These are phyloP conservation scores for Marasmius oreades DNA, from an alignment of 1,284 basidiomycete species.

Conservation along the genomic window DNA sequence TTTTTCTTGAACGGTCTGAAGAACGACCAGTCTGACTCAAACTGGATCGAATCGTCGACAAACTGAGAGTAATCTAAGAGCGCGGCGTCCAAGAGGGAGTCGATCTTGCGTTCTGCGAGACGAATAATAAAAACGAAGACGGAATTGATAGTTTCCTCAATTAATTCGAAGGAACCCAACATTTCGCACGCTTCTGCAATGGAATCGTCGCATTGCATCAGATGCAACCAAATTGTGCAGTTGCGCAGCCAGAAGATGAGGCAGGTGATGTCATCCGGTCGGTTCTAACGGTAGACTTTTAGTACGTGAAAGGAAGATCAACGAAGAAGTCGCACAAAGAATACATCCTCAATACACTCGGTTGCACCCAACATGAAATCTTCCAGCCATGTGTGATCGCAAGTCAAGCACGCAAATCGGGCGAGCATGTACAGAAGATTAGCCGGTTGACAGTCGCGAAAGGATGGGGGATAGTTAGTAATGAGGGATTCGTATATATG, in stretches of 20 bases:
- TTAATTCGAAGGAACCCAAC: constrained; percentile 73
- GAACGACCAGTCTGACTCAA: constrained; percentile 96
- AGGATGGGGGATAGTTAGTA: constrained; percentile 61
- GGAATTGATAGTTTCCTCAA: constrained; percentile 90
- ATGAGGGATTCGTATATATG: constrained; percentile 81
- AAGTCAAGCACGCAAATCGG: constrained; percentile 83
- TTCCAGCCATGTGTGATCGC: constrained; percentile 88
- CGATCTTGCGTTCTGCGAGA: constrained; percentile 86
- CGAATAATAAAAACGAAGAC: constrained; percentile 97
- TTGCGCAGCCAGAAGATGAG: constrained; percentile 97
- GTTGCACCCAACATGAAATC: constrained; percentile 89
- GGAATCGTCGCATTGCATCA: constrained; percentile 80
- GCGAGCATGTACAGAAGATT: constrained; percentile 81
- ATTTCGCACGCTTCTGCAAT: constrained; percentile 77
- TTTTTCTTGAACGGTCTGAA: constrained; percentile 79
- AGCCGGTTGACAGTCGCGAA: constrained; percentile 75
- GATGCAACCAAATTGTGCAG: constrained; percentile 83
- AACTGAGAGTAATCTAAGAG: constrained; percentile 84
- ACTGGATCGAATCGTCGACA: constrained; percentile 81
- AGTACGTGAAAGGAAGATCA: background rate
- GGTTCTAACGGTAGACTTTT: constrained; percentile 47
- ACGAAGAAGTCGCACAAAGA: constrained; percentile 60
- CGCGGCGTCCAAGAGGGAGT: constrained; percentile 79
- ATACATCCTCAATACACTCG: constrained; percentile 87
- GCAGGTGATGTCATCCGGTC: constrained; percentile 80